Percentiles rank a stretch among this genome's conserved stretches.
These are phyloP conservation scores for Ampelomyces quisqualis DNA, from an alignment of 2,329 filamentous ascomycete genomes.

Conservation along the genomic window DNA sequence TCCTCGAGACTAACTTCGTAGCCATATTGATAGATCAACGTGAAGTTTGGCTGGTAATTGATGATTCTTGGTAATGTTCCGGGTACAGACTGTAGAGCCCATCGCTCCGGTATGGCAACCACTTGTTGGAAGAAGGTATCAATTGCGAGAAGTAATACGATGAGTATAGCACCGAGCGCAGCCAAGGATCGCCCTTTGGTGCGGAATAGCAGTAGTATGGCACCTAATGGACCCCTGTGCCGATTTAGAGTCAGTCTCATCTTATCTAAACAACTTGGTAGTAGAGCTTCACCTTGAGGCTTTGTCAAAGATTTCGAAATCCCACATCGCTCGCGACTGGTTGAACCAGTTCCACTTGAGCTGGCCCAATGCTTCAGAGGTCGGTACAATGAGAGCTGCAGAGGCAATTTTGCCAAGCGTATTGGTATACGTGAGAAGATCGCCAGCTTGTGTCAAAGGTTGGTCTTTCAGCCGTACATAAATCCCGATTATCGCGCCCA, in stretches of 20 bases:
- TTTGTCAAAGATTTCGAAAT: constrained; percentile 37
- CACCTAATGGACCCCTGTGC: constrained; percentile 10
- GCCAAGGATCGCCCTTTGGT: constrained; percentile 15
- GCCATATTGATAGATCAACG: not conserved
- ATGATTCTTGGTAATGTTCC: constrained; percentile 15
- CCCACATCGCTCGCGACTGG: constrained; percentile 21
- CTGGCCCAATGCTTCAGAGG: constrained; percentile 27
- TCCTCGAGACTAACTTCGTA: not conserved
- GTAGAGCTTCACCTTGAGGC: constrained; percentile 13
- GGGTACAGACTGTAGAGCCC: constrained; percentile 8
- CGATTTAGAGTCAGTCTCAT: no score
- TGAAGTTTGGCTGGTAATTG: constrained; percentile 5
- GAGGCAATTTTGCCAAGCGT: constrained; percentile 19
- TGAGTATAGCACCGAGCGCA: constrained; percentile 4
- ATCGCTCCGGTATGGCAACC: constrained; percentile 26
- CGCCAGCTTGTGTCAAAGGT: not conserved
- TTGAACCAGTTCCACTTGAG: constrained; percentile 32
- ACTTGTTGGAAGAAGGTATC: constrained; percentile 15
- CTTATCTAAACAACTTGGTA: no score
- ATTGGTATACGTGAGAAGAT: constrained; percentile 13
- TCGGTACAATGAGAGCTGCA: constrained; percentile 22
- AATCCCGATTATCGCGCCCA: constrained; percentile 6
- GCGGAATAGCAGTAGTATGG: constrained; percentile 10
- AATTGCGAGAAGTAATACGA: constrained; percentile 8
- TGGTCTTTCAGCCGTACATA: constrained; percentile 4